These are phyloP conservation scores for Pythium periplocum DNA, from an alignment of 352 stramenopile species.

Conservation along the genomic window DNA sequence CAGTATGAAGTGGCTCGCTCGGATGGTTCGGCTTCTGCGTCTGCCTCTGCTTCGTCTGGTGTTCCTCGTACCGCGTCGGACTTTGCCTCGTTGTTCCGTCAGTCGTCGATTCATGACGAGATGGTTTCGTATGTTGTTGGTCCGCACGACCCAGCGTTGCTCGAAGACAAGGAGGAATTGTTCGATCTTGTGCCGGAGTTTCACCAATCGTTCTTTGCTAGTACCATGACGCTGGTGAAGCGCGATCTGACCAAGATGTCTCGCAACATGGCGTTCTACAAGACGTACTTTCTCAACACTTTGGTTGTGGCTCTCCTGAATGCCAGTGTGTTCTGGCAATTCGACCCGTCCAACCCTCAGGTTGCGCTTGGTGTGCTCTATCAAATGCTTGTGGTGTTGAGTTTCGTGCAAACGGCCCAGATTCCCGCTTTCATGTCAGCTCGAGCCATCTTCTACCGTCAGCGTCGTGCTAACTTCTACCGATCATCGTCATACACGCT, in stretches of 20 bases:
- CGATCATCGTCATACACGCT: constrained; percentile 57
- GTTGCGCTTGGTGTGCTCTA: constrained; percentile 59
- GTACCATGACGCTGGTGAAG: constrained; percentile 19
- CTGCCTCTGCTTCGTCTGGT: too few species aligned
- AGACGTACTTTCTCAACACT: constrained; percentile 22
- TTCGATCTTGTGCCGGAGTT: constrained; percentile 21
- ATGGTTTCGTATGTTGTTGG: constrained; percentile 40
- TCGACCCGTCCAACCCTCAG: constrained; percentile 25
- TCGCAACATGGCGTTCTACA: constrained; percentile 24
- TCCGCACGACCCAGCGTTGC: constrained; percentile 86
- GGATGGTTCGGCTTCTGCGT: constrained; percentile 6
- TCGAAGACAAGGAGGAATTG: constrained; percentile 62
- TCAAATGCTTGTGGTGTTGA: constrained; percentile 57
- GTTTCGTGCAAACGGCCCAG: constrained; percentile 50
- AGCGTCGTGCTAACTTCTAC: constrained; percentile 70
- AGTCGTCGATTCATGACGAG: constrained; percentile 13
- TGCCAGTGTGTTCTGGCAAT: constrained; percentile 27
- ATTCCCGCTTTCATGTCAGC: constrained; percentile 52
- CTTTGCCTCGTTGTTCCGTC: constrained; percentile 20
- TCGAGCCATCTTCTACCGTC: constrained; percentile 69
- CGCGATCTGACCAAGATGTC: constrained; percentile 24
- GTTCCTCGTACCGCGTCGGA: constrained; percentile 13
- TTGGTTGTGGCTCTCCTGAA: constrained; percentile 29
- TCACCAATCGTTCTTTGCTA: constrained; percentile 18
- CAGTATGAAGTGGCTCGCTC: constrained; percentile 20